Evolutionary conservation across 129 eudicot genomes (phyloP), one percentile per base, ranked within the genome.

Genomic region (Apium graveolens): DNA sequence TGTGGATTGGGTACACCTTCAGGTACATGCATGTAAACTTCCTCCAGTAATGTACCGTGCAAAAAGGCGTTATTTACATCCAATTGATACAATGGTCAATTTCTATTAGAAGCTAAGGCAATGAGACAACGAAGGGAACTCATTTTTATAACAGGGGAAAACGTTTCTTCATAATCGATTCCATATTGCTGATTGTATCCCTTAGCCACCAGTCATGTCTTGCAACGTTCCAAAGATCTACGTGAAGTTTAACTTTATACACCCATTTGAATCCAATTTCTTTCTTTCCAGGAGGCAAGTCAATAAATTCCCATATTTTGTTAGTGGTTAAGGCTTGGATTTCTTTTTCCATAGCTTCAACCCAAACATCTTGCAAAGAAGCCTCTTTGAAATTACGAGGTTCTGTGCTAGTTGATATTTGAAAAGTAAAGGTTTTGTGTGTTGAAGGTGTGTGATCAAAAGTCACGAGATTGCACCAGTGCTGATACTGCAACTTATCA

Each of bases 301-400:
- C 27, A 4, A 53, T 27, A 4, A 53, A 4, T 0, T 53, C 27
- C 63, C 63, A 53, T 0, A 11, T 53, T 0, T 53, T 3, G 2
- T 53, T 53, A 1, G 9, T 2, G 1, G 20, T 9, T 0, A 53
- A 8, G 5, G 63, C 63, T 4, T 20, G 27, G 5, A 53, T 7
- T 2, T 53, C 27, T 20, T 10, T 5, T 53, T 17, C 7, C 63
- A 53, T 53, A 0, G n/a, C 63, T 1, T 0, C 10, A 1, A 17
- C 27, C 63, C 63, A 53, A 1, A 4, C 0, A 20, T 10, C 8
- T 20, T 20, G 0, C 0, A 2, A 0, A 5, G 2, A 0, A 3
- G 27, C 63, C 3, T 53, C 26, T n/a, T n/a, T n/a, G n/a, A n/a
- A n/a, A n/a, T n/a, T n/a, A n/a, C n/a, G n/a, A n/a, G n/a, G n/a